These are phyloP conservation scores for Decorospora gaudefroyi DNA, from an alignment of 2,329 filamentous ascomycete genomes.

Conservation along the genomic window DNA sequence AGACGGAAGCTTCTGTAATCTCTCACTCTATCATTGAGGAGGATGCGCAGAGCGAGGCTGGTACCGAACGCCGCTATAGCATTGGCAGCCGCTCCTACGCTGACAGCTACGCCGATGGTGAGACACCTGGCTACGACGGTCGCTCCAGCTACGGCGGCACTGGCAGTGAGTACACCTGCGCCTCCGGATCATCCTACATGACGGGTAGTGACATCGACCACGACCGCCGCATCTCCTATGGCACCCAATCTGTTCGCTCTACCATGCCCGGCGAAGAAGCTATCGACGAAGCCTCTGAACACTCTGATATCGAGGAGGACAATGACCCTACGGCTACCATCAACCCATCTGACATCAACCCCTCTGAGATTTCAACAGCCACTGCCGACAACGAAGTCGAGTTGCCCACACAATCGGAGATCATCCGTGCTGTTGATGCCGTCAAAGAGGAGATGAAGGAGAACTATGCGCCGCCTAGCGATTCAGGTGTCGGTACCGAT, in stretches of 20 bases:
- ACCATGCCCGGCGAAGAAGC: constrained; percentile 35
- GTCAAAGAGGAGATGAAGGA: constrained; percentile 39
- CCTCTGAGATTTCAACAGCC: constrained; percentile 32
- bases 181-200: constrained; percentile 55
- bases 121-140: constrained; percentile 44
- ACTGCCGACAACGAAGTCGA: constrained; percentile 24
- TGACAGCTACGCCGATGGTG: constrained; percentile 42
- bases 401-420: constrained; percentile 41
- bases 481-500: constrained; percentile 48
- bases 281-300: constrained; percentile 40
- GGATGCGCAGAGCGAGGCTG: constrained; percentile 43
- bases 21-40: constrained; percentile 37
- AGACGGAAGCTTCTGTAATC: constrained; percentile 36
- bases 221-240: constrained; percentile 51
- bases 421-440: constrained; percentile 37
- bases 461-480: constrained; percentile 34
- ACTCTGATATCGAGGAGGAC: constrained; percentile 40
- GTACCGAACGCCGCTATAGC: constrained; percentile 50
- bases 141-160: constrained; percentile 50
- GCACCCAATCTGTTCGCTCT: constrained; percentile 44
- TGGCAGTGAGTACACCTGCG: constrained; percentile 53
- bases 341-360: constrained; percentile 32
- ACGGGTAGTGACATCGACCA: constrained; percentile 53
- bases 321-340: constrained; percentile 37
- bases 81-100: constrained; percentile 42